Base-by-base conservation (phyloP, 2,329 filamentous ascomycete species). In the Aquanectria penicillioides region DNA sequence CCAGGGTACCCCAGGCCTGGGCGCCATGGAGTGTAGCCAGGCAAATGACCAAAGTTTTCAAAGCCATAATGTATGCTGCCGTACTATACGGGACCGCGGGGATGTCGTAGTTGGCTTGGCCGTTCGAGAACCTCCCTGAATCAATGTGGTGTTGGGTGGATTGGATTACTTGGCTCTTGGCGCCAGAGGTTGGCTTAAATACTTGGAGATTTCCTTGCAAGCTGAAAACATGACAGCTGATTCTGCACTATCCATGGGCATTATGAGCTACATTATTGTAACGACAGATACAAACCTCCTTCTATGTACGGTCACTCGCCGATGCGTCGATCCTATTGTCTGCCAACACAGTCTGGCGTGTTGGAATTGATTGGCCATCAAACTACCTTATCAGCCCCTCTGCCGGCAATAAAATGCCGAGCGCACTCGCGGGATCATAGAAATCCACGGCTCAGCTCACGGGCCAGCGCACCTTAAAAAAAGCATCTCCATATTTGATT, bases 401-500 rank as follows among this genome's bases (percentile, higher is more conserved):
- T 18, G 15, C 23, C 41, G 41, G 41, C 41, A 46, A 22, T 28
- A 46, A 18, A n/a, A 28, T 46, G 41, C 41, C 41, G 41, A 17
- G 15, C 31, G 41, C 41, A 46, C 26, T 25, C 26, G 9, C 31
- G 26, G 5, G 2, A 7, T n/a, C 11, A 18, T 18, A 28, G 17
- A 25, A 28, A 25, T 46, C 41, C 23, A 6, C 41, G 23, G 31
- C 26, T 28, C 41, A 28, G 31, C 41, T 46, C 41, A 28, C 41
- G 41, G 41, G 22, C 29, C 41, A 46, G 31, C 9, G 15, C 8
- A 28, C 15, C 26, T 46, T 26, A 46, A 46, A 46, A 46, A 46
- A 46, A 46, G 26, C 41, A 46, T 46, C 41, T 6, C 41, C 41
- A 46, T 46, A n/a, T 46, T 41, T 31, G 11, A 28, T 46, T 18